Evolutionary conservation across 176 grass and related monocot genomes (phyloP).

Genomic region (Oryza meridionalis): DNA sequence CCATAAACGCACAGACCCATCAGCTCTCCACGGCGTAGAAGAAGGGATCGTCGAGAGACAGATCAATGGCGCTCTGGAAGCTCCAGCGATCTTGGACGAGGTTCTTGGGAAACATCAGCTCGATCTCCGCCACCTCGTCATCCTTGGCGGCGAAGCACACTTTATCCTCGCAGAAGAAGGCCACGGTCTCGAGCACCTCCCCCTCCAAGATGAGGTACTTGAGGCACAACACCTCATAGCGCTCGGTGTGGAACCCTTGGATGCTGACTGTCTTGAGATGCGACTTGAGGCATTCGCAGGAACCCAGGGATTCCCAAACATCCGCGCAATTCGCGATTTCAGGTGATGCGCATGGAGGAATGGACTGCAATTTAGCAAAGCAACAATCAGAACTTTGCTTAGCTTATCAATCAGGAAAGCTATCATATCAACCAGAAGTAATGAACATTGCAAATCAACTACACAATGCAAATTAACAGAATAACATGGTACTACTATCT

Average conservation of each 20-base stretch:
- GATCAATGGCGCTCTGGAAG: conserved; percentile 26
- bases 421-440: neutral
- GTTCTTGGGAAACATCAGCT: neutral
- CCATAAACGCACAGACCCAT: neutral
- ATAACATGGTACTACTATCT: neutral
- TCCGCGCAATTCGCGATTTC: neutral
- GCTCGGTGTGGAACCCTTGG: neutral
- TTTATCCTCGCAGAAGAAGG: too few relatives aligned
- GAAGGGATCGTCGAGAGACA: conserved; percentile 17
- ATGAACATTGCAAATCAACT: neutral
- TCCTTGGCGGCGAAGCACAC: neutral
- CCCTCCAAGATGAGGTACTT: neutral
- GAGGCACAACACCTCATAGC: neutral
- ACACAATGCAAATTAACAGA: neutral
- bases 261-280: conserved; percentile 34
- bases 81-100: neutral
- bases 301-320: conserved; percentile 17
- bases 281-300: conserved; percentile 34
- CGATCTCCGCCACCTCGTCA: neutral
- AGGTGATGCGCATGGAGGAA: neutral
- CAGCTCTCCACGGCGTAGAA: neutral
- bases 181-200: conserved; percentile 2
- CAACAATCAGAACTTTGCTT: neutral
- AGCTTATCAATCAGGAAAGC: neutral
- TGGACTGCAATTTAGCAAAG: neutral